phyloP scores from a whole-genome alignment of 495 filamentous ascomycete species.

The Tetracladium marchalianum region DNA sequence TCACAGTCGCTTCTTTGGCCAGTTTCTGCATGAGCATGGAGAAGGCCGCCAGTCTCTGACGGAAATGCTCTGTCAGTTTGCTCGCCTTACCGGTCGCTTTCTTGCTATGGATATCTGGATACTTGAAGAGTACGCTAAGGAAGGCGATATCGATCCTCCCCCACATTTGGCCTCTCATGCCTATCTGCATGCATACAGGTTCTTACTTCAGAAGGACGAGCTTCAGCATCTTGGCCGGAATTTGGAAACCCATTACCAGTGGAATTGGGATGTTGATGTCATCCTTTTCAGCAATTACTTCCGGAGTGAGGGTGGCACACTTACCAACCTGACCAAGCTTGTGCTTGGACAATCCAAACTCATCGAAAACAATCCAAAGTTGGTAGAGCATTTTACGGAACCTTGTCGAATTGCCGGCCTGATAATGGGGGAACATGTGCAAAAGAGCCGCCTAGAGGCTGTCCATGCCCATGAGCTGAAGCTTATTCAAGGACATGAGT shows the following conservation, averaged over 20 bases:
- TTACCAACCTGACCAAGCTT: constrained; percentile 18
- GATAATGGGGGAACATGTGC: constrained; percentile 19
- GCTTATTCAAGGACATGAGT: constrained; percentile 25
- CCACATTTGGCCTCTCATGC: constrained; percentile 22
- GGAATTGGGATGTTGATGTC: constrained; percentile 24
- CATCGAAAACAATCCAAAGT: constrained; percentile 28
- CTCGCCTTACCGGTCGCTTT: constrained; percentile 16
- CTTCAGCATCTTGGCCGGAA: constrained; percentile 16
- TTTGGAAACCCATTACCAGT: constrained; percentile 20
- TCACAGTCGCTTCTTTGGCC: constrained; percentile 17
- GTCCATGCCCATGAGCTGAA: constrained; percentile 10
- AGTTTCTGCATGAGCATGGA: constrained; percentile 10
- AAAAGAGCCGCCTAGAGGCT: not conserved
- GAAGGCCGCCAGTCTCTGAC: constrained; percentile 11
- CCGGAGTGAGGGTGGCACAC: constrained; percentile 14
- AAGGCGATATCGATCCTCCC: constrained; percentile 6
- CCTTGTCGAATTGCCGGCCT: constrained; percentile 24
- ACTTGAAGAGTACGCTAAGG: constrained; percentile 18
- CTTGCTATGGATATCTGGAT: constrained; percentile 23
- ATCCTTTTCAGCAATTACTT: constrained; percentile 22
- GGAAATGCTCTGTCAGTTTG: constrained; percentile 17
- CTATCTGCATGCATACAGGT: constrained; percentile 22
- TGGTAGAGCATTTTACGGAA: constrained; percentile 31
- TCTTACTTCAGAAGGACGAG: constrained; percentile 25
- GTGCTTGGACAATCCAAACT: constrained; percentile 23